Base-by-base conservation (phyloP, 345 rosid genomes). In the Gossypium arboreum region DNA sequence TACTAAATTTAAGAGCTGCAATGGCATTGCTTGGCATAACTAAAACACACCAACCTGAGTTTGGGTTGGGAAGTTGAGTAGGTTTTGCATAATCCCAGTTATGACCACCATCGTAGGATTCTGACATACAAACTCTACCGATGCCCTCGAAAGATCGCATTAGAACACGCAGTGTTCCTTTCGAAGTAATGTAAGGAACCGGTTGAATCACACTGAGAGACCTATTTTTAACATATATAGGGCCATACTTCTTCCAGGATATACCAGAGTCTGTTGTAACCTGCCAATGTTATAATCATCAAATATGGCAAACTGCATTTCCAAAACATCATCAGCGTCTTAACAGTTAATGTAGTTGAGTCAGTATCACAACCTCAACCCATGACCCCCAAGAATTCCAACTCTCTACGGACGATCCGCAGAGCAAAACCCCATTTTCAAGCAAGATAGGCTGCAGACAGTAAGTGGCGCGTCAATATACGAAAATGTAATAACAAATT, bases 361-460 rank as follows among this genome's bases (percentile, higher is more conserved):
- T 34, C 60, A 20, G 75, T 51, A 69, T 67, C 55, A 79, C 63
- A 78, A 94, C 99, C 97, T 94, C 96, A 79, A 91, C 83, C 97
- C 97, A 92, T 11, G 94, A 81, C 48, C 99, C 98, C 96, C 98
- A 92, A 70, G 98, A 92, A 71, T 94, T 92, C 98, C 98, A 94
- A 76, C 97, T 92, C 83, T 92, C 97, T 27, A 91, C 84, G 2
- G 98, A 95, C 67, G 98, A 91, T 82, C 97, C 96, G 56, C 98
- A 95, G 48, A 95, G 90, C 79, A 95, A 82, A 59, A 56, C 71
- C 20, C 97, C 91, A 25, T 89, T 85, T 73, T 84, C 89, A 12
- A 91, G 85, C 86, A 95, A 80, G 70, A 91, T 83, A 74, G 99
- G 99, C 98, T 95, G 85, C 64, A 78, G 48, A 76, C 45, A 74